Conservation (phyloP, 768 basidiomycete species). For the Tricholoma bakamatsutake region DNA sequence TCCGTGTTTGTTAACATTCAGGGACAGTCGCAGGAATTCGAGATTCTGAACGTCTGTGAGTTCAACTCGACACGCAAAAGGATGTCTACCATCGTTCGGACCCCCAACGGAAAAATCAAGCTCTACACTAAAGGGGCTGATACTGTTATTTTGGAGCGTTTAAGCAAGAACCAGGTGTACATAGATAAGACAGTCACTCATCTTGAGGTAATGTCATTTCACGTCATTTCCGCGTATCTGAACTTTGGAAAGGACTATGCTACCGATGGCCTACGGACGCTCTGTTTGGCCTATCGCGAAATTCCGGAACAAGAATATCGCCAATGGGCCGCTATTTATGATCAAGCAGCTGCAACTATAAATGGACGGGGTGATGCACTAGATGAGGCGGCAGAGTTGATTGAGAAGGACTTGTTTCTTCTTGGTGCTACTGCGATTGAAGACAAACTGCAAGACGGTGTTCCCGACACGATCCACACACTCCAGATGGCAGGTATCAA, state of each 20-base stretch:
- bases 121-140: constrained; percentile 97
- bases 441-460: constrained; percentile 97
- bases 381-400: constrained; percentile 90
- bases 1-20: constrained; percentile 86
- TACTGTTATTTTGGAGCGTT: constrained; percentile 90
- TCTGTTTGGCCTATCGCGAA: constrained; percentile 94
- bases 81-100: constrained; percentile 92
- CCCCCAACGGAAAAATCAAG: constrained; percentile 88
- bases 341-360: constrained; percentile 92
- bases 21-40: constrained; percentile 71
- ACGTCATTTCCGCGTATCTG: constrained; percentile 3
- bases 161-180: constrained; percentile 80
- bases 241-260: constrained; percentile 71
- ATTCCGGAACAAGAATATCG: constrained; percentile 87
- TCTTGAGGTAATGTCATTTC: constrained; percentile 64
- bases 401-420: constrained; percentile 90
- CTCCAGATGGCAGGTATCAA: constrained; percentile 98
- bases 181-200: constrained; percentile 84
- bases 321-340: constrained; percentile 84
- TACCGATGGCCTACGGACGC: constrained; percentile 91
- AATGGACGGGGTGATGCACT: constrained; percentile 93
- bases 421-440: constrained; percentile 98
- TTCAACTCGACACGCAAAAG: constrained; percentile 98
- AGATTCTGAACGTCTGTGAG: constrained; percentile 95
- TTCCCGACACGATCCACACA: constrained; percentile 97